A percentile compares a stretch with the other conserved stretches of the same genome.
Evolutionary conservation across 495 filamentous ascomycete species (phyloP).

Genomic region (Hapsidospora chrysogenum): DNA sequence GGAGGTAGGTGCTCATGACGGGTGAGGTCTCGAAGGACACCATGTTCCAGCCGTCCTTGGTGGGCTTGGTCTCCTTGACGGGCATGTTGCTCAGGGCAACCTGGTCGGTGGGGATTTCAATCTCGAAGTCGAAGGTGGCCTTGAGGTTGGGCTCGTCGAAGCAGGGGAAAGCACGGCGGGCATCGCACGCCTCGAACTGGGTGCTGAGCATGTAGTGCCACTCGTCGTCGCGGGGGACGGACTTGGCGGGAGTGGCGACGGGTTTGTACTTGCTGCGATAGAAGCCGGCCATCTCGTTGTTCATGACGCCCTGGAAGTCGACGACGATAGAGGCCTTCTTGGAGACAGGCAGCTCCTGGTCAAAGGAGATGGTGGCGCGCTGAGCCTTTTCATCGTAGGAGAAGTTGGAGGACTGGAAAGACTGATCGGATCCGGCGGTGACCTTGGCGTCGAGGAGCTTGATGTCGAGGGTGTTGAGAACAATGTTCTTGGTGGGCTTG

Average conservation of each 20-base stretch:
- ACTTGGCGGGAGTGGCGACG: constrained; percentile 42
- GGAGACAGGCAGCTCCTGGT: constrained; percentile 43
- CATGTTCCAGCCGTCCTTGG: constrained; percentile 47
- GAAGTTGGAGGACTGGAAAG: constrained; percentile 41
- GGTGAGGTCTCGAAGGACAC: constrained; percentile 78
- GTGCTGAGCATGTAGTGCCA: constrained; percentile 90
- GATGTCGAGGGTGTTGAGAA: constrained; percentile 55
- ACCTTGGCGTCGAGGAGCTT: constrained; percentile 38
- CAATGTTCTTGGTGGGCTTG: constrained; percentile 48
- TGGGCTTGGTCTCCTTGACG: constrained; percentile 45
- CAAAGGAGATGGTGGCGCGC: constrained; percentile 57
- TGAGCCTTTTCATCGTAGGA: constrained; percentile 67
- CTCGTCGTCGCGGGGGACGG: constrained; percentile 61
- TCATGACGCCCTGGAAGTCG: constrained; percentile 72
- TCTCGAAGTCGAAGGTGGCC: constrained; percentile 81
- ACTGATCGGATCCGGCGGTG: constrained; percentile 21
- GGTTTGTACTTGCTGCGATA: constrained; percentile 93
- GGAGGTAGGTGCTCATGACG: constrained; percentile 92
- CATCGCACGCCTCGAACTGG: constrained; percentile 94
- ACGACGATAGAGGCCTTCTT: constrained; percentile 48
- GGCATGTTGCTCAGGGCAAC: constrained; percentile 93
- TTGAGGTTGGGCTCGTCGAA: constrained; percentile 98
- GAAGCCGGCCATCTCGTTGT: constrained; percentile 92
- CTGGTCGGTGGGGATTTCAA: constrained; percentile 77
- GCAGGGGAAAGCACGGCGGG: constrained; percentile 85